Evolutionary conservation across 345 rosid genomes (phyloP), one percentile per base, ranked within the genome.

Genomic region (Erucastrum elatum): DNA sequence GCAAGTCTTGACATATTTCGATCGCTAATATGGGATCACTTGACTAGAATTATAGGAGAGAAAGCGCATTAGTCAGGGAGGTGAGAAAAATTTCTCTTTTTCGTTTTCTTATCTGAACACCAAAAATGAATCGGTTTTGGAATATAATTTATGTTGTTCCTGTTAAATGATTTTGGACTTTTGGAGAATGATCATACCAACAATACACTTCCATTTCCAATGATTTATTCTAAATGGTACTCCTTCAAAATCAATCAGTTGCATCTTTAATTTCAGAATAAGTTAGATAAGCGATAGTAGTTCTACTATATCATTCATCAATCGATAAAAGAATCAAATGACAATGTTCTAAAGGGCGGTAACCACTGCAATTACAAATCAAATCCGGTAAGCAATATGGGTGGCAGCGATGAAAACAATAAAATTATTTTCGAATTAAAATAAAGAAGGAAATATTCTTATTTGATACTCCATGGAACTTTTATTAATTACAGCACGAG

Each of bases 401-500:
- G 64, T 12, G 33, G 6, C 49, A 77, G 71, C 75, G 75, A 53
- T 77, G 71, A 71, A 64, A 77, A 71, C 67, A 65, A 77, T 56
- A 68, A 39, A 70, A 30, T 27, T 8, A 8, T 30, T 17, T 73
- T 34, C 1, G 11, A 11, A 29, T 12, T 34, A 25, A 41, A 31
- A 44, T 8, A 60, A 68, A 68, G 33, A 6, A 11, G 21, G 53
- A 41, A 58, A 72, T 66, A 67, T 34, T 74, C 15, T 67, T 79
- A 68, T 73, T 67, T 26, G 70, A 79, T 74, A 68, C 21, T 21
- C 21, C 21, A 21, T 44, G 37, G 44, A 70, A 56, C 27, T 69
- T 8, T 35, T 78, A 72, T 72, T 72, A 70, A 70, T 80, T 70
- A 80, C 79, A 75, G 61, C 71, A 75, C 62, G 37, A 80, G 26